A percentile compares a stretch with the other conserved stretches of the same genome.
phyloP scores from a whole-genome alignment of 2,329 filamentous ascomycete species.

The Fusarium caatingaense region DNA sequence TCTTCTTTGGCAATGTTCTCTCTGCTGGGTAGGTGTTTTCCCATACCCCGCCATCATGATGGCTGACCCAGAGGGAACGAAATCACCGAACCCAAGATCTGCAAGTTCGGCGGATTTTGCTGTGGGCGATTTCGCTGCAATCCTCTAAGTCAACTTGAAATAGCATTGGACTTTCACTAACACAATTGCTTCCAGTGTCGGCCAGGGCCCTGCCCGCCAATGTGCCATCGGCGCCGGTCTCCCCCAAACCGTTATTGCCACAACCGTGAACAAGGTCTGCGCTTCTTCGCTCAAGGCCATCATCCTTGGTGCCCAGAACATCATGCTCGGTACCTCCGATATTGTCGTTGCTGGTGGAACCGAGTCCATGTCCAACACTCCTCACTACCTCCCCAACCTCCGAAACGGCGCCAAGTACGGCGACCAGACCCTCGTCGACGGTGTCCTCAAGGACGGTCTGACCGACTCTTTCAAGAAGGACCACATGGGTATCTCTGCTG shows the following conservation, averaged over 20 bases:
- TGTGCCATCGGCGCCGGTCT: constrained; percentile 92
- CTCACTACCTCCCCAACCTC: constrained; percentile 92
- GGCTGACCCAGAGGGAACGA: neutral
- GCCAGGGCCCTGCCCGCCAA: constrained; percentile 96
- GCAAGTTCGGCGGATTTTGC: neutral
- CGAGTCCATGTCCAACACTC: constrained; percentile 98
- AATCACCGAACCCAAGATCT: neutral
- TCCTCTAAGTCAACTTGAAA: neutral
- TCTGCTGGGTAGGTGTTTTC: constrained; percentile 80
- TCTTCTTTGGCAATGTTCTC: constrained; percentile 98
- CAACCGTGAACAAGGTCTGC: constrained; percentile 99
- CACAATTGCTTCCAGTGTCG: constrained; percentile 69
- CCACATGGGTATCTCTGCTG: constrained; percentile 93
- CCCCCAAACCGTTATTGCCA: constrained; percentile 81
- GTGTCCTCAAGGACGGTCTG: constrained; percentile 92
- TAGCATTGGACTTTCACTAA: constrained; percentile 21
- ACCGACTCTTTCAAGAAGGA: constrained; percentile 96
- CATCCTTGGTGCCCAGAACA: constrained; percentile 94
- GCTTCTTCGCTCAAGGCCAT: constrained; percentile 95
- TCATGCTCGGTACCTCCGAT: constrained; percentile 94
- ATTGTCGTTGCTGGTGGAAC: constrained; percentile 94
- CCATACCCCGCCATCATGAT: constrained; percentile 19
- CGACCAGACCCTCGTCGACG: constrained; percentile 88
- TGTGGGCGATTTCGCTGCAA: neutral
- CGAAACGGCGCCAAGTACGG: constrained; percentile 94